Conservation (phyloP, 371 early-diverging fungal species). For the Nematocida displodere region DNA sequence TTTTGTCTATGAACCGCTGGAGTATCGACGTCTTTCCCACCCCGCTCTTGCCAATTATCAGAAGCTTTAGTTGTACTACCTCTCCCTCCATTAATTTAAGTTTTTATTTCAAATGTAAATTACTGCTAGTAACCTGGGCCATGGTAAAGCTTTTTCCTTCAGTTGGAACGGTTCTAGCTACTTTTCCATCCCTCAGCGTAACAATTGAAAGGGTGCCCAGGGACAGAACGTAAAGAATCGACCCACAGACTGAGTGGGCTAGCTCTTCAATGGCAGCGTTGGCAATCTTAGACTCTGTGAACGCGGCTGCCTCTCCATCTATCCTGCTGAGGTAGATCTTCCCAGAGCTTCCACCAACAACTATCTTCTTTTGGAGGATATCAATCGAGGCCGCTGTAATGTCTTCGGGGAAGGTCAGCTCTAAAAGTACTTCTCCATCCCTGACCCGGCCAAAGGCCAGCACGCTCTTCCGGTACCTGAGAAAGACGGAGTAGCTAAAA, state of each 20-base stretch:
- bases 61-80: slow-evolving; percentile 54
- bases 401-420: slow-evolving; percentile 24
- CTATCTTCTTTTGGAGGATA: background rate
- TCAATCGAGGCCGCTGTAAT: slow-evolving; percentile 5
- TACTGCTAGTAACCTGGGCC: slow-evolving; percentile 30
- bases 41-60: slow-evolving; percentile 68
- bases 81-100: slow-evolving; percentile 41
- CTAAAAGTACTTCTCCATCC: slow-evolving; percentile 4
- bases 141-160: background rate
- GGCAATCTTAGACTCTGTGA: background rate
- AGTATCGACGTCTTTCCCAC: slow-evolving; percentile 68
- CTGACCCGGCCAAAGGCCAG: background rate
- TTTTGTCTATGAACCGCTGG: slow-evolving; percentile 57
- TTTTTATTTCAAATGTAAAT: slow-evolving; percentile 51
- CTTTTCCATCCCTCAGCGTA: slow-evolving; percentile 20
- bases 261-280: background rate
- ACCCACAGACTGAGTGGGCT: slow-evolving; percentile 9
- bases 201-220: background rate
- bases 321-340: slow-evolving; percentile 20
- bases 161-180: background rate
- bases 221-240: slow-evolving; percentile 2
- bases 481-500: background rate
- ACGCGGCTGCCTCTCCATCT: slow-evolving; percentile 10
- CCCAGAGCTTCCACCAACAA: background rate
- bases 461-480: background rate